Evolutionary conservation across 495 filamentous ascomycete genomes (phyloP), one percentile per base, ranked within the genome.

Genomic region (Podospora conica): DNA sequence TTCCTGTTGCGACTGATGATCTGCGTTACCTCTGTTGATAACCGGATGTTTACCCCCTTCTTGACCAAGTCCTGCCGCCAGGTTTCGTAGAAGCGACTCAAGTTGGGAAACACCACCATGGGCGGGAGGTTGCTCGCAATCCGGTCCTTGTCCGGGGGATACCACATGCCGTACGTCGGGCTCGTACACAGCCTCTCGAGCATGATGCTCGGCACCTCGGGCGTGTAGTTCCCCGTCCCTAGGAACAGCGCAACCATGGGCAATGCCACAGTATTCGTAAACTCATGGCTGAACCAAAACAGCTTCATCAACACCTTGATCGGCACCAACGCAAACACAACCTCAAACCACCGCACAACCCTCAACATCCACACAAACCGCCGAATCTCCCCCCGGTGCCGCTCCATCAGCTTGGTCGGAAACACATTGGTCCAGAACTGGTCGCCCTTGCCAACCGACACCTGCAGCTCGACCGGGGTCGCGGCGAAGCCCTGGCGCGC

Each of bases 401-500:
- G 77, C 29, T 84, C 84, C 4, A 93, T 78, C 1, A 94, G 77
- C 20, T 85, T 77, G 55, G 86, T 91, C 0, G 91, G 90, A 67
- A 89, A 96, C 40, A 88, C 85, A 71, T 96, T 94, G 11, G 88
- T 90, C 89, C 90, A 96, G 77, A 96, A 94, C 7, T 77, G 79
- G 9, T 89, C 83, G 6, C 84, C 90, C 73, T 93, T 92, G 15
- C 91, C 91, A 72, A 94, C 93, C 0, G 91, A 86, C 0, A 93
- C 88, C 70, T 94, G 91, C 27, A 96, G 83, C 64, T 88, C 83
- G 31, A 96, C 90, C 3, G 85, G 84, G 59, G 90, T 84, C 3
- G 90, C 84, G 58, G 84, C 80, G 73, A 89, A 83, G 0, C 86
- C 86, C 65, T 93, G 89, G 31, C 79, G 81, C 23, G 81, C 80